phyloP scores from a whole-genome alignment of 2,329 filamentous ascomycete genomes.

The Zymoseptoria crescenta region DNA sequence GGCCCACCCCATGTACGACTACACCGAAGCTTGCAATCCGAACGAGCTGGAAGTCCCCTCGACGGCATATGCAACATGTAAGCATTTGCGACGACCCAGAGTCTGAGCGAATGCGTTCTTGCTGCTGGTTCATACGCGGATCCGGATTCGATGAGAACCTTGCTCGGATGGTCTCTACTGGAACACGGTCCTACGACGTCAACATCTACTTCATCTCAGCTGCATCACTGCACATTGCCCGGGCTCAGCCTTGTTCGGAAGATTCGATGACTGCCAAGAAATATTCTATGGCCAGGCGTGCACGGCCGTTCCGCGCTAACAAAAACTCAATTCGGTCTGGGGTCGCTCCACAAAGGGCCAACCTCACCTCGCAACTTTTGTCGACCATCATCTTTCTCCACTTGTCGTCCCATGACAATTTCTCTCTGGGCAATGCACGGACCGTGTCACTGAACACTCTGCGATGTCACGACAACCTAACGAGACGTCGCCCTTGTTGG shows the following conservation, averaged over 20 bases:
- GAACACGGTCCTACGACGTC: background rate
- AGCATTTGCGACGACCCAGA: background rate
- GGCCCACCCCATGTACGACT: background rate
- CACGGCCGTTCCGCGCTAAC: background rate
- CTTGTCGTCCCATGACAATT: background rate
- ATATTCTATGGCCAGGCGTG: background rate
- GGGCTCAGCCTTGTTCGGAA: background rate
- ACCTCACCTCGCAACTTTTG: background rate
- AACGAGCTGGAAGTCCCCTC: background rate
- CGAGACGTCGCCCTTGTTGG: conserved; percentile 14
- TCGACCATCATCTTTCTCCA: background rate
- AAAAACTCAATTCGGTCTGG: background rate
- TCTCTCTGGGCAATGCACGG: background rate
- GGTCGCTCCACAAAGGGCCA: background rate
- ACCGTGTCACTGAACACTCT: background rate
- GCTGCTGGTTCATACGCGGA: too few species aligned
- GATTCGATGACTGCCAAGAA: background rate
- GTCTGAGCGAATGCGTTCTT: background rate
- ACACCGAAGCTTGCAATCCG: background rate
- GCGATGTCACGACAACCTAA: background rate
- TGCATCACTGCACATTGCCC: background rate
- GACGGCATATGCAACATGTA: background rate
- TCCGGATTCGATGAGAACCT: background rate
- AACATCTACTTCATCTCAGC: background rate
- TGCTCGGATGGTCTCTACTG: background rate